These are phyloP conservation scores for Tremellales sp. DNA, from an alignment of 1,284 basidiomycete genomes.

Conservation along the genomic window DNA sequence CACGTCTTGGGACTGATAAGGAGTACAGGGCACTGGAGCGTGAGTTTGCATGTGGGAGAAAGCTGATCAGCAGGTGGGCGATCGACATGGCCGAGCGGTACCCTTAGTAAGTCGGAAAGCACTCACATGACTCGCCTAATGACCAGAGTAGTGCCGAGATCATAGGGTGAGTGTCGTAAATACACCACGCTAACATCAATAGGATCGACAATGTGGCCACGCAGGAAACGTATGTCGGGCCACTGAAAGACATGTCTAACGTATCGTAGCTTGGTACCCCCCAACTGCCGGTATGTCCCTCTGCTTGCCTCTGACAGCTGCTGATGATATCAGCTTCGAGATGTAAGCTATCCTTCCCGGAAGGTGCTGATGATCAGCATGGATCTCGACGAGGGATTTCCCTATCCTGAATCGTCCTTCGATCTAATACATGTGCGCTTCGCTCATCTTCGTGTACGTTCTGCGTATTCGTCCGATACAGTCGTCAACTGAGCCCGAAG, in stretches of 20 bases:
- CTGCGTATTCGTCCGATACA: background rate
- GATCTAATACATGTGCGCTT: constrained; percentile 23
- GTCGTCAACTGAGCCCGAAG: background rate
- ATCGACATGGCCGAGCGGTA: constrained; percentile 26
- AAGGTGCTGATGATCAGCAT: constrained; percentile 1
- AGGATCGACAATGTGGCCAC: constrained; percentile 12
- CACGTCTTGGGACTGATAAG: background rate
- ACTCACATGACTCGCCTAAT: background rate
- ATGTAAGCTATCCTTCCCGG: constrained; percentile 5
- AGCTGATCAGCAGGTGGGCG: constrained; percentile 15
- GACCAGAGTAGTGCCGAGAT: constrained; percentile 12
- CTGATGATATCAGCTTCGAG: constrained; percentile 10
- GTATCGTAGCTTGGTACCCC: constrained; percentile 9
- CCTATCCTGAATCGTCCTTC: constrained; percentile 12
- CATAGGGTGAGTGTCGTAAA: constrained; percentile 5
- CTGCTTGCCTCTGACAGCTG: background rate
- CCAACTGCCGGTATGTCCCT: constrained; percentile 20
- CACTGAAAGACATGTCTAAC: background rate
- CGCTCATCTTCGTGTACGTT: constrained; percentile 10
- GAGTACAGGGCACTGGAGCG: constrained; percentile 10
- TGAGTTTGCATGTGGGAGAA: background rate
- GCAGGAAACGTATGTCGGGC: constrained; percentile 7
- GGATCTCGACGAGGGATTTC: constrained; percentile 11
- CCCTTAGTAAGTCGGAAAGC: constrained; percentile 12
- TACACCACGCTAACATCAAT: background rate